Percentiles rank a stretch among this genome's conserved stretches.
These are phyloP conservation scores for Aspergillus fumigatiaffinis DNA, from an alignment of 2,329 filamentous ascomycete genomes.

Conservation along the genomic window DNA sequence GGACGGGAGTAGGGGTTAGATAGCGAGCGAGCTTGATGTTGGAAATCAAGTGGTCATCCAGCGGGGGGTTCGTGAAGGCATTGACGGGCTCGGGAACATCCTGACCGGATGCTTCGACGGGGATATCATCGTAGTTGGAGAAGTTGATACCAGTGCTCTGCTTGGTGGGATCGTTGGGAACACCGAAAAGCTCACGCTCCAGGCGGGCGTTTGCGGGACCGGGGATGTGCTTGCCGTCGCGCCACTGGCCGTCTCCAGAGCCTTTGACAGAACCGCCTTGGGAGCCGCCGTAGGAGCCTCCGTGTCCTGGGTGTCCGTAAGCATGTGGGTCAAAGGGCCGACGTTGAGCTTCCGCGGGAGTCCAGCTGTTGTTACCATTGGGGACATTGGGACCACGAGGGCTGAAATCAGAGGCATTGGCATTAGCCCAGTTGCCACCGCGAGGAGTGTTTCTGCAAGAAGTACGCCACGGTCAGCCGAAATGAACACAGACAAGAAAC, in stretches of 20 bases:
- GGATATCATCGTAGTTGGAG: conserved; percentile 99
- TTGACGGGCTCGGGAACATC: conserved; percentile 89
- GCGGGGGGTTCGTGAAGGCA: conserved; percentile 86
- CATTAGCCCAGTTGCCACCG: conserved; percentile 51
- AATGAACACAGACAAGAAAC: conserved; percentile 3
- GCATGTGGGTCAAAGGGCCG: conserved; percentile 56
- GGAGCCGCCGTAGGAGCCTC: conserved; percentile 25
- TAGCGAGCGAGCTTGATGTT: conserved; percentile 96
- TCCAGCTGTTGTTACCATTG: conserved; percentile 40
- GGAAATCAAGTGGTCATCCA: conserved; percentile 86
- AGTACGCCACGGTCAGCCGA: conserved; percentile 12
- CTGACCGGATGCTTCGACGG: conserved; percentile 91
- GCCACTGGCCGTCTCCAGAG: conserved; percentile 94
- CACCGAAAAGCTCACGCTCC: conserved; percentile 93
- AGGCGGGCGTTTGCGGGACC: conserved; percentile 83
- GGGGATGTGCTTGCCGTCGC: conserved; percentile 91
- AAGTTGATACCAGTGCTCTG: conserved; percentile 99
- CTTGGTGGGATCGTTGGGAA: conserved; percentile 86
- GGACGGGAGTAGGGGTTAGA: conserved; percentile 92
- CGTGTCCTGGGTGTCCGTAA: conserved; percentile 56
- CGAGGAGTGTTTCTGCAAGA: conserved; percentile 27
- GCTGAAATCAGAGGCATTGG: conserved; percentile 57
- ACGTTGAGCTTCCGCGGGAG: conserved; percentile 33
- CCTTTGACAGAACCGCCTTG: conserved; percentile 57
- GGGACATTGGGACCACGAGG: conserved; percentile 32